Percentiles rank a stretch among this genome's conserved stretches.
phyloP scores from a whole-genome alignment of 345 rosid species.

The Brassica carinata region DNA sequence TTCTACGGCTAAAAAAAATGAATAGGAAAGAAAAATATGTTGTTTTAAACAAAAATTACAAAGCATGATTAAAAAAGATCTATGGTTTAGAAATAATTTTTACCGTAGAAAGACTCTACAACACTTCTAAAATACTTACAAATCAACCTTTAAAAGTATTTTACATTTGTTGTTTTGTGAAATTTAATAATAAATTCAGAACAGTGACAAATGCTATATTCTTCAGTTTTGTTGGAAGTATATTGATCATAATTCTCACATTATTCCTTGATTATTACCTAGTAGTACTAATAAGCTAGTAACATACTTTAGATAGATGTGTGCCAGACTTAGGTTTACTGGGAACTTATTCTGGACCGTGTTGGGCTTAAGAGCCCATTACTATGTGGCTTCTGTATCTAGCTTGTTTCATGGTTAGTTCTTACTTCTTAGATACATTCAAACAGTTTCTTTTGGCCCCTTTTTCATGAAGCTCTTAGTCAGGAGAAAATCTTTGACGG shows the following conservation, averaged over 20 bases:
- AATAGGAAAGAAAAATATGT: no score
- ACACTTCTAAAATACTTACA: no score
- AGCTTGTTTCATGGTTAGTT: neutral
- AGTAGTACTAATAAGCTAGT: neutral
- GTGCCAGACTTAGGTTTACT: neutral
- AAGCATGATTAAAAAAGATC: no score
- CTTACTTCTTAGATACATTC: neutral
- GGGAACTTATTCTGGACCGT: neutral
- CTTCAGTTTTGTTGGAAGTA: neutral
- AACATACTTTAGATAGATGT: neutral
- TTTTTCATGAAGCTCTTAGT: slow-evolving; percentile 50
- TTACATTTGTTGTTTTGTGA: neutral
- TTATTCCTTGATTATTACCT: neutral
- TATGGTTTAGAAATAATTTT: no score
- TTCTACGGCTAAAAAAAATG: no score
- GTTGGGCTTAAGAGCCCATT: neutral
- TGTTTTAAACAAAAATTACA: no score
- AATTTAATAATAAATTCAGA: neutral
- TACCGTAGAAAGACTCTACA: no score
- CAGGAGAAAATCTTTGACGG: slow-evolving; percentile 58
- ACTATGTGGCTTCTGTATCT: neutral
- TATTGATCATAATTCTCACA: neutral
- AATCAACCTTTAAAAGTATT: neutral
- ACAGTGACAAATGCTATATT: neutral
- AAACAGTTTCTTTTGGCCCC: slow-evolving; percentile 1